Evolutionary conservation across 2,329 filamentous ascomycete genomes (phyloP).

Genomic region (Aspergillus transmontanensis): DNA sequence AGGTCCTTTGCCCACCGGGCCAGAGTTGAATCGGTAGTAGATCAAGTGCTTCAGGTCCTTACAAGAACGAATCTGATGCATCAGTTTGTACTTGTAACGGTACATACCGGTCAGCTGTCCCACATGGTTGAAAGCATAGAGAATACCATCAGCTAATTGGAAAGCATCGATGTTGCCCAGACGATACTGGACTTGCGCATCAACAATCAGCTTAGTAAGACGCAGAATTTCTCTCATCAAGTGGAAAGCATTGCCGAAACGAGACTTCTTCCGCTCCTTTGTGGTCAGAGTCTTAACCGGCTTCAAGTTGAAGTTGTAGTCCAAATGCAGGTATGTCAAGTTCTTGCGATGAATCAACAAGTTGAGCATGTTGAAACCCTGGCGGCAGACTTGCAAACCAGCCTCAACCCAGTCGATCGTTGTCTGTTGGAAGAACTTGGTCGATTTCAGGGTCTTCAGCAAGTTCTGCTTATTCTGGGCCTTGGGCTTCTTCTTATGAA

Average conservation of each 20-base stretch:
- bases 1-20: constrained; percentile 93
- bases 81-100: constrained; percentile 99
- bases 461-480: constrained; percentile 93
- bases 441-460: constrained; percentile 85
- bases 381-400: constrained; percentile 93
- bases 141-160: constrained; percentile 94
- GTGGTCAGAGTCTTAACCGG: constrained; percentile 98
- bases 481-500: constrained; percentile 95
- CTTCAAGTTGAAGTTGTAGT: constrained; percentile 99
- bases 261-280: constrained; percentile 98
- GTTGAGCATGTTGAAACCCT: constrained; percentile 99
- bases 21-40: constrained; percentile 98
- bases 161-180: constrained; percentile 98
- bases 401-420: constrained; percentile 99
- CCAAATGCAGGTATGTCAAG: constrained; percentile 93
- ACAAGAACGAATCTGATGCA: constrained; percentile 99
- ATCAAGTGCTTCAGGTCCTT: constrained; percentile 99
- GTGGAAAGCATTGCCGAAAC: constrained; percentile 98
- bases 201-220: constrained; percentile 94
- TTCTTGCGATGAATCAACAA: constrained; percentile 98
- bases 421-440: constrained; percentile 99
- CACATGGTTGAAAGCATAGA: constrained; percentile 99
- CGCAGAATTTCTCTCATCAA: constrained; percentile 97
- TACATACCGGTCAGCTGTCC: constrained; percentile 99
- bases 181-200: constrained; percentile 96